Conservation (phyloP, 2,329 filamentous ascomycete species). For the Sclerotinia borealis region DNA sequence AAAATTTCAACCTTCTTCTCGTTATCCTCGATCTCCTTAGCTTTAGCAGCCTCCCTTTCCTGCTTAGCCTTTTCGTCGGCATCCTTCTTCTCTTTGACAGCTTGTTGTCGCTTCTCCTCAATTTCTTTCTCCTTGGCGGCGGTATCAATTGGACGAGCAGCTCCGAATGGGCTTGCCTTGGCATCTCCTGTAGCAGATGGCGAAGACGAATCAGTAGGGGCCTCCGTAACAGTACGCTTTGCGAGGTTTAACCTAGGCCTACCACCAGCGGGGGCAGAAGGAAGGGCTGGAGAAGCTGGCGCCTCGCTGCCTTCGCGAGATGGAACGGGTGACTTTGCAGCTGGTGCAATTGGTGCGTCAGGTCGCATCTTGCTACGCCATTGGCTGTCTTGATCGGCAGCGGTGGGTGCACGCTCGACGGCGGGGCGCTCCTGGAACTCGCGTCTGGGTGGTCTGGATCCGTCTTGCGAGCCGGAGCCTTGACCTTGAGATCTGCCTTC, state of each 20-base stretch:
- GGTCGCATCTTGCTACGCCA: conserved; percentile 91
- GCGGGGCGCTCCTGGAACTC: conserved; percentile 67
- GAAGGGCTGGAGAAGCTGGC: conserved; percentile 61
- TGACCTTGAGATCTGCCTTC: conserved; percentile 46
- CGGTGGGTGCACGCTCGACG: conserved; percentile 68
- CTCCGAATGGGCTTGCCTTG: conserved; percentile 91
- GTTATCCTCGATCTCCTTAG: conserved; percentile 34
- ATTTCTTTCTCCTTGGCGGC: conserved; percentile 82
- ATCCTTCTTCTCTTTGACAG: conserved; percentile 73
- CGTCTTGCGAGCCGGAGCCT: conserved; percentile 53
- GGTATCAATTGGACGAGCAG: conserved; percentile 89
- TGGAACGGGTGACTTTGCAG: conserved; percentile 54
- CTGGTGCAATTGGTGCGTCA: conserved; percentile 43
- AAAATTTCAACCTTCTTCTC: conserved; percentile 33
- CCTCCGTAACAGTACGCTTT: conserved; percentile 86
- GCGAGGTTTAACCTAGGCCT: conserved; percentile 81
- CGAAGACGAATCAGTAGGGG: conserved; percentile 41
- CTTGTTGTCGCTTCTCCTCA: conserved; percentile 76
- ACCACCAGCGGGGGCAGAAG: conserved; percentile 47
- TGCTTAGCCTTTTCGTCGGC: conserved; percentile 50
- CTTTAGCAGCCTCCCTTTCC: conserved; percentile 53
- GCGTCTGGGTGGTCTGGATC: conserved; percentile 71
- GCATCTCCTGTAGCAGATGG: conserved; percentile 53
- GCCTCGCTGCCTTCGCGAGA: conserved; percentile 71
- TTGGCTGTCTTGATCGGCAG: conserved; percentile 86